A percentile compares a stretch with the other conserved stretches of the same genome.
phyloP scores from a whole-genome alignment of 805 yeast genomes.

The Yarrowia sp. region DNA sequence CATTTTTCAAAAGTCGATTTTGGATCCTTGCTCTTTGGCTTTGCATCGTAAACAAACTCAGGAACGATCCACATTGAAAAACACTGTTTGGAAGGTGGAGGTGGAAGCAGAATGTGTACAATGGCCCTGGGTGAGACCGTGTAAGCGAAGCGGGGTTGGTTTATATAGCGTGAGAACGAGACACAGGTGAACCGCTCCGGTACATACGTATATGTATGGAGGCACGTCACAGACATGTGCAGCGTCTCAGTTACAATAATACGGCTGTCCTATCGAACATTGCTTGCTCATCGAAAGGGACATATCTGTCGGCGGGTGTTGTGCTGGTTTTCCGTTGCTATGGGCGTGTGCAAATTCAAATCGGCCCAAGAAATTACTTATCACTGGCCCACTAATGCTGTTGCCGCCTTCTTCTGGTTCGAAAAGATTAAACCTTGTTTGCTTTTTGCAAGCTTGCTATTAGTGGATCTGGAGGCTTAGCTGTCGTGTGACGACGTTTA shows the following conservation, averaged over 20 bases:
- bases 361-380: neutral
- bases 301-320: neutral
- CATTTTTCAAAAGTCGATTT: neutral
- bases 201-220: no score
- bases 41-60: neutral
- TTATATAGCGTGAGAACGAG: no score
- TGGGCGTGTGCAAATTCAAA: no score
- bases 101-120: no score
- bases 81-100: neutral
- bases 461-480: constrained; percentile 1
- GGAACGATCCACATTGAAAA: constrained; percentile 12
- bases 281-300: neutral
- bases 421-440: constrained; percentile 5
- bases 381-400: neutral
- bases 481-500: neutral
- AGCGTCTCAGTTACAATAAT: neutral
- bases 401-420: neutral
- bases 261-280: neutral
- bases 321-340: no score
- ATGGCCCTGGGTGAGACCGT: neutral
- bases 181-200: no score
- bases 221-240: no score
- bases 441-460: constrained; percentile 17
- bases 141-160: no score
- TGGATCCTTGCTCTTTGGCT: neutral